Evolutionary conservation across 2,329 filamentous ascomycete species (phyloP), one percentile per base, ranked within the genome.

Genomic region (Cladorrhinum sp.): DNA sequence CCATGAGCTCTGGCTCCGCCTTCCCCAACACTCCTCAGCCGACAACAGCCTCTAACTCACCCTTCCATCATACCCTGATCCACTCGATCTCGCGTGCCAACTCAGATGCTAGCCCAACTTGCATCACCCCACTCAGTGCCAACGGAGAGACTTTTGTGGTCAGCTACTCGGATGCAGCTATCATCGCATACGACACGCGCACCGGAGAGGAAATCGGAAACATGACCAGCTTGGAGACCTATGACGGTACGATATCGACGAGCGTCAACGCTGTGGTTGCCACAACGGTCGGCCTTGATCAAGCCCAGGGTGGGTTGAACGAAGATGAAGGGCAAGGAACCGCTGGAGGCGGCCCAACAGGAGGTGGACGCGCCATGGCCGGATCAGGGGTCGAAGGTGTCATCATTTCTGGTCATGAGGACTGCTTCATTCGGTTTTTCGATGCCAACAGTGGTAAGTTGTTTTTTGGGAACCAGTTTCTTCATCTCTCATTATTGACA

Each of bases 391-490:
- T 96, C 0, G 93, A 97, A 74, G 95, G 95, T 12, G 91, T 96
- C 22, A 90, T 99, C 61, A 97, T 99, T 66, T 96, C 91, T 63
- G 95, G 95, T 65, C 93, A 99, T 72, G 95, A 99, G 78, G 95
- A 99, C 77, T 88, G 91, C 68, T 97, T 92, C 71, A 92, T 99
- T 68, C 85, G 93, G 67, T 96, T 99, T 81, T 99, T 96, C 74
- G 95, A 99, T 80, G 95, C 95, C 64, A 98, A 99, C 73, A 96
- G 92, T 77, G 95, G 95, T 98, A 89, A 76, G 91, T 85, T 55
- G 3, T 12, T 10, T 36, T 36, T 36, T 29, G 25, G 25, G 16
- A 3, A 3, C 32, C 12, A 9, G 32, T 13, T 12, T 36, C 8
- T 8, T 16, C 7, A 36, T 36, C 32, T 36, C 12, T 36, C n/a